Percentiles rank a stretch among this genome's conserved stretches.
Conservation (phyloP, 2,329 filamentous ascomycete species). For the Penicillium sp. region DNA sequence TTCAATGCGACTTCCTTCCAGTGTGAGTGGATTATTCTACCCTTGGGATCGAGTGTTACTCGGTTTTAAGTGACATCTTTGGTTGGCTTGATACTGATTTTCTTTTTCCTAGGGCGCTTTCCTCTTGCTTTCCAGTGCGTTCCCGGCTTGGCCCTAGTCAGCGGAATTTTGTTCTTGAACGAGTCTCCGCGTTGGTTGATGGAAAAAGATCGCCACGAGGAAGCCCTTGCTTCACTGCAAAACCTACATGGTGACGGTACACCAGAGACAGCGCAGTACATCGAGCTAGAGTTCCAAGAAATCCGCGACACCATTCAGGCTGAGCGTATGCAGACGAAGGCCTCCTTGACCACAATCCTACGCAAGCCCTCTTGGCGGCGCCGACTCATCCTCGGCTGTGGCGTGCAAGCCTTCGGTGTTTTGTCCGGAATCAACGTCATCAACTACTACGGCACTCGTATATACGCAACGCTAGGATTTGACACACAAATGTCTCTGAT, state of each 20-base stretch:
- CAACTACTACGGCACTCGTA: constrained; percentile 43
- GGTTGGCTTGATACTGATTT: no score
- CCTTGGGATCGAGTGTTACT: no score
- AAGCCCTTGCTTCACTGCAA: constrained; percentile 14
- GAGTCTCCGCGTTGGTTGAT: constrained; percentile 28
- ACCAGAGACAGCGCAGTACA: constrained; percentile 15
- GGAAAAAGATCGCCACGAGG: constrained; percentile 24
- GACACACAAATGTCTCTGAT: constrained; percentile 44
- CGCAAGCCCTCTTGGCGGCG: constrained; percentile 45
- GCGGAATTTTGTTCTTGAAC: constrained; percentile 30
- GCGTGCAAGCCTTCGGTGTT: constrained; percentile 47
- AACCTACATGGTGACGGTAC: constrained; percentile 16
- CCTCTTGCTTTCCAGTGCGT: constrained; percentile 43
- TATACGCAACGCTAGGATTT: constrained; percentile 46
- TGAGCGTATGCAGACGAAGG: constrained; percentile 33
- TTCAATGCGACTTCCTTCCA: constrained; percentile 15
- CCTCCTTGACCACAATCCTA: constrained; percentile 39
- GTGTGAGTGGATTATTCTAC: constrained; percentile 6
- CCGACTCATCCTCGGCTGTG: constrained; percentile 45
- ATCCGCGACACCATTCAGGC: constrained; percentile 39
- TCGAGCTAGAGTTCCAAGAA: constrained; percentile 41
- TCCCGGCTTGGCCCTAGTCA: constrained; percentile 32
- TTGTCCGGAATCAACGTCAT: constrained; percentile 49
- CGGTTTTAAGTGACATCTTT: no score
- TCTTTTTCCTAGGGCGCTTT: constrained; percentile 27